phyloP scores from a whole-genome alignment of 192 early-diverging fungal genomes.

The Backusella circina region DNA sequence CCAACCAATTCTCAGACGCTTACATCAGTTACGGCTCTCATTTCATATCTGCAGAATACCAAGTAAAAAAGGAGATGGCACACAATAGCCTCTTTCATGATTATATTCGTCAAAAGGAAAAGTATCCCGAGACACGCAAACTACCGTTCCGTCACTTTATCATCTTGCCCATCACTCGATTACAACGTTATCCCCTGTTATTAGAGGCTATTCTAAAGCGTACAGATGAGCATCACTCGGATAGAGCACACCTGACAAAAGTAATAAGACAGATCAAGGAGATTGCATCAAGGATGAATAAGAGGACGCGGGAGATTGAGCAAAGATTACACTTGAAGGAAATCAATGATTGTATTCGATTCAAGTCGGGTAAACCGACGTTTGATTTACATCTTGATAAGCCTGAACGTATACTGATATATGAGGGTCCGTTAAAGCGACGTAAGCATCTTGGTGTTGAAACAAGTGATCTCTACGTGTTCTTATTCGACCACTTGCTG shows the following conservation, averaged over 20 bases:
- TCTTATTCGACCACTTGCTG: constrained; percentile 87
- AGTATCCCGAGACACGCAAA: constrained; percentile 24
- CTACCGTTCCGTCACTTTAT: constrained; percentile 41
- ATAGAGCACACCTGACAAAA: constrained; percentile 53
- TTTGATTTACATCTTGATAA: constrained; percentile 60
- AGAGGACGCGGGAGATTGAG: background rate
- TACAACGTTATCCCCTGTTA: constrained; percentile 83
- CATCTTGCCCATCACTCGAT: constrained; percentile 74
- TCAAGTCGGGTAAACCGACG: background rate
- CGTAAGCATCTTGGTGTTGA: constrained; percentile 33
- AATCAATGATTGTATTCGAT: constrained; percentile 18
- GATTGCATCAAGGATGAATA: constrained; percentile 20
- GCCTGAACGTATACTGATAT: constrained; percentile 64
- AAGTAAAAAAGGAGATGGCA: constrained; percentile 64
- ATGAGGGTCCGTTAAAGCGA: constrained; percentile 71
- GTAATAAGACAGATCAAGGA: background rate
- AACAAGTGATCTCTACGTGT: constrained; percentile 66
- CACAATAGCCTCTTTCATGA: constrained; percentile 61
- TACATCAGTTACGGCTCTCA: constrained; percentile 82
- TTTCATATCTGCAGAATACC: constrained; percentile 70
- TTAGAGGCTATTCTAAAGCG: constrained; percentile 76
- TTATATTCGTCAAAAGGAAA: constrained; percentile 71
- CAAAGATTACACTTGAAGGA: constrained; percentile 1
- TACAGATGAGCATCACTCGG: constrained; percentile 76
- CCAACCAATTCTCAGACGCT: constrained; percentile 55